Evolutionary conservation across 2,329 filamentous ascomycete species (phyloP).

Genomic region (Cladophialophora exuberans): DNA sequence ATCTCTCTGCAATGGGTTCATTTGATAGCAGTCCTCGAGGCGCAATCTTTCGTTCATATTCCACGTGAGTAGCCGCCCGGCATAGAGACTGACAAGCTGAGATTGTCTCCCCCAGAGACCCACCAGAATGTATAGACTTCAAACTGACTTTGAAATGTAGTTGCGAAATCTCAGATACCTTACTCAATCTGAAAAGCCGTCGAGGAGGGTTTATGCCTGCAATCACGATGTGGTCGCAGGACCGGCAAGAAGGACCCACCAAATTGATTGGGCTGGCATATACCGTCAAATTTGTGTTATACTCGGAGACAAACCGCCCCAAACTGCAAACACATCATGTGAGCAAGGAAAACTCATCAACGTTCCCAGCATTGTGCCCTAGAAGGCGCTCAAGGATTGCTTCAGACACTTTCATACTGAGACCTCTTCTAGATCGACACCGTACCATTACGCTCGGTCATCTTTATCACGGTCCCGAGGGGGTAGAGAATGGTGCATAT

Average conservation of each 20-base stretch:
- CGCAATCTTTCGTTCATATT: no score
- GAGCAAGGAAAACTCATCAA: no score
- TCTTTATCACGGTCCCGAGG: constrained; percentile 43
- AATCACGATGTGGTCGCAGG: constrained; percentile 38
- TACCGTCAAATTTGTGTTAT: constrained; percentile 40
- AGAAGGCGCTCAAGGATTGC: background rate
- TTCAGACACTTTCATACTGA: background rate
- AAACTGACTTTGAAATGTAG: background rate
- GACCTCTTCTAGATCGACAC: constrained; percentile 46
- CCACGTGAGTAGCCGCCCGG: no score
- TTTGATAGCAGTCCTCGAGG: no score
- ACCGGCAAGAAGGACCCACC: constrained; percentile 27
- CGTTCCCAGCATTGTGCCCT: no score
- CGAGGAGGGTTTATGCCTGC: constrained; percentile 42
- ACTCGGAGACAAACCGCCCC: constrained; percentile 39
- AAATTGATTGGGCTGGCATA: constrained; percentile 40
- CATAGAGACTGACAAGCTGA: background rate
- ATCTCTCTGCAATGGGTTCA: no score
- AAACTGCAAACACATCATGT: constrained; percentile 39
- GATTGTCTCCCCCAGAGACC: background rate
- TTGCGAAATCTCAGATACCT: constrained; percentile 34
- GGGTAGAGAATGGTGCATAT: constrained; percentile 47
- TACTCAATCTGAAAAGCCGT: constrained; percentile 39
- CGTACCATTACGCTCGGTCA: constrained; percentile 39
- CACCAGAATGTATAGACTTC: background rate